Conservation (phyloP, 176 grass and related monocot species). For the Aechmea fasciata region DNA sequence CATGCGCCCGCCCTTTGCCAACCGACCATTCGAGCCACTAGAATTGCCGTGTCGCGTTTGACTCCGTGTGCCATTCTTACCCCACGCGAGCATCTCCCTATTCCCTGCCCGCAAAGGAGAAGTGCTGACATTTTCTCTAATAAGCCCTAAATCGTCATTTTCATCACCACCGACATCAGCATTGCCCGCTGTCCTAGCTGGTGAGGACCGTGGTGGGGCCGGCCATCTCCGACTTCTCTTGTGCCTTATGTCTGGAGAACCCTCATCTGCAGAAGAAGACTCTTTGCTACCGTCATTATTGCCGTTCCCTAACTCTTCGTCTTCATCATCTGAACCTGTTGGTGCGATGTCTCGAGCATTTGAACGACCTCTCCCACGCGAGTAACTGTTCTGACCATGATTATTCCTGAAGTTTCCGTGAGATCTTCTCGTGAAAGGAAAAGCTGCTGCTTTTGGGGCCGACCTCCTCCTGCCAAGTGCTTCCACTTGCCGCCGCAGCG, state of each 20-base stretch:
- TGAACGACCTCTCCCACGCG: slow-evolving; percentile 36
- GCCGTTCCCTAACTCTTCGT: slow-evolving; percentile 48
- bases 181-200: slow-evolving; percentile 37
- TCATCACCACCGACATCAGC: slow-evolving; percentile 39
- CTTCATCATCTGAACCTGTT: slow-evolving; percentile 51
- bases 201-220: slow-evolving; percentile 31
- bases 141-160: slow-evolving; percentile 33
- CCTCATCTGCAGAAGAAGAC: slow-evolving; percentile 52
- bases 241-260: slow-evolving; percentile 47
- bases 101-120: slow-evolving; percentile 40
- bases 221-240: slow-evolving; percentile 42
- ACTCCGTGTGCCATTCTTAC: slow-evolving; percentile 74
- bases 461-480: slow-evolving; percentile 52
- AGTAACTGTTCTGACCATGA: slow-evolving; percentile 10
- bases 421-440: slow-evolving; percentile 43
- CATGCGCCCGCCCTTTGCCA: slow-evolving; percentile 41
- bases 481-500: slow-evolving; percentile 50
- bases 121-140: slow-evolving; percentile 39
- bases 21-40: slow-evolving; percentile 47
- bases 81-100: slow-evolving; percentile 72
- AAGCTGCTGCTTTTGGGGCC: slow-evolving; percentile 36
- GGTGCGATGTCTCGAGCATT: slow-evolving; percentile 21
- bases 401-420: slow-evolving; percentile 39
- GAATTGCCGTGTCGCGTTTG: slow-evolving; percentile 52
- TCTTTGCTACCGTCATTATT: slow-evolving; percentile 50